Evolutionary conservation across 2,329 filamentous ascomycete species (phyloP).

Genomic region (Aspergillus luchuensis): DNA sequence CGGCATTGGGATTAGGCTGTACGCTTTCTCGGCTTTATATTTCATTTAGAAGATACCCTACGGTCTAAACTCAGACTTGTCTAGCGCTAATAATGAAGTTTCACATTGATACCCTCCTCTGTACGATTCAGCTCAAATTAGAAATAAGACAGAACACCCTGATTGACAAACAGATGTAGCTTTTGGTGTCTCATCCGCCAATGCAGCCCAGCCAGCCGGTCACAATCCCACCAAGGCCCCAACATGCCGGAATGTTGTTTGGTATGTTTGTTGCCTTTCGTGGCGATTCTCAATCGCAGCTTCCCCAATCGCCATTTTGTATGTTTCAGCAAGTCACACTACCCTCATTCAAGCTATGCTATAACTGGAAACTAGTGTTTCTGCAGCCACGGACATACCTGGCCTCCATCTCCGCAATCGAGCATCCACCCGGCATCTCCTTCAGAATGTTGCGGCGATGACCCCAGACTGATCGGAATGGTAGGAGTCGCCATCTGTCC

Average conservation of each 20-base stretch:
- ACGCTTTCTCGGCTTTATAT: neutral
- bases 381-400: neutral
- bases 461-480: neutral
- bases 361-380: neutral
- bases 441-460: neutral
- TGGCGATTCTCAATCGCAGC: too few relatives aligned
- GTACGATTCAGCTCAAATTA: neutral
- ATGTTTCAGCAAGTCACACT: too few relatives aligned
- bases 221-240: too few relatives aligned
- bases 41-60: constrained; percentile 6
- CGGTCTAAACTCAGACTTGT: neutral
- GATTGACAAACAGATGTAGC: too few relatives aligned
- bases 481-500: neutral
- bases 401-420: neutral
- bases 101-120: neutral
- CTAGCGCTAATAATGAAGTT: neutral
- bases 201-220: too few relatives aligned
- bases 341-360: too few relatives aligned
- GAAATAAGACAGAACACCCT: neutral
- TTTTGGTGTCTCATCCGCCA: too few relatives aligned
- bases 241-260: too few relatives aligned
- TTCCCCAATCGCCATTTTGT: too few relatives aligned
- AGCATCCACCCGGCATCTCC: neutral
- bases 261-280: too few relatives aligned
- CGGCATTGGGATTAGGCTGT: constrained; percentile 43